A percentile compares a stretch with the other conserved stretches of the same genome.
Conservation (phyloP, 2,329 filamentous ascomycete genomes). For the Colletotrichum scovillei region DNA sequence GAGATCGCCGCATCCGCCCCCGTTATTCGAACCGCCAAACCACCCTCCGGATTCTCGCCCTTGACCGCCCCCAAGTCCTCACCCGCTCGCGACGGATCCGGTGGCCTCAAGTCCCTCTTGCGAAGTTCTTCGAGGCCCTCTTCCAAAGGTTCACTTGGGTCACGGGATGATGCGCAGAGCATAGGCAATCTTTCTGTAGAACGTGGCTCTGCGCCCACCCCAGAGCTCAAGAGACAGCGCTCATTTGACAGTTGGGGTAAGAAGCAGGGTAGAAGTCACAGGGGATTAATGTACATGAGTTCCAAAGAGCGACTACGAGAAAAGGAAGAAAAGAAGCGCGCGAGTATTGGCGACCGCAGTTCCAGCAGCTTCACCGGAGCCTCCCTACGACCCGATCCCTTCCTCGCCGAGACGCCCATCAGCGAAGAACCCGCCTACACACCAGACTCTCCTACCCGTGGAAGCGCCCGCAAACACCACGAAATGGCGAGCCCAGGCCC, state of each 20-base stretch:
- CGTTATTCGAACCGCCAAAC: conserved; percentile 84
- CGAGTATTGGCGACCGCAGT: conserved; percentile 54
- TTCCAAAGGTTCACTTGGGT: conserved; percentile 66
- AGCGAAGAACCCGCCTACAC: conserved; percentile 61
- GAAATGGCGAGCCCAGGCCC: conserved; percentile 40
- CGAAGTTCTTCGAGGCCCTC: conserved; percentile 69
- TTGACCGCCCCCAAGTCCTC: conserved; percentile 71
- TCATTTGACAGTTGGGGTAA: conserved; percentile 73
- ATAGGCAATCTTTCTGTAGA: conserved; percentile 75
- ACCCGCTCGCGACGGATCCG: conserved; percentile 58
- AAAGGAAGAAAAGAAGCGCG: conserved; percentile 72
- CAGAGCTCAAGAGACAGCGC: conserved; percentile 57
- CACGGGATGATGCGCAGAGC: conserved; percentile 68
- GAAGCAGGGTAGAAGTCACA: conserved; percentile 63
- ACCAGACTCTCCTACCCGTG: conserved; percentile 41
- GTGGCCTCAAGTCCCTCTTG: conserved; percentile 70
- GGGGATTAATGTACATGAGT: conserved; percentile 78
- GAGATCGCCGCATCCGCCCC: conserved; percentile 74
- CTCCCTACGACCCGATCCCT: conserved; percentile 56
- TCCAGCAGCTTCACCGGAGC: conserved; percentile 52
- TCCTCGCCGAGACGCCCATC: conserved; percentile 65
- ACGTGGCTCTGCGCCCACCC: conserved; percentile 59
- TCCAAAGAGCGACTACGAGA: conserved; percentile 75
- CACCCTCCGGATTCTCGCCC: conserved; percentile 79
- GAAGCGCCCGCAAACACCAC: conserved; percentile 35